A percentile compares a stretch with the other conserved stretches of the same genome.
Evolutionary conservation across 2,329 filamentous ascomycete species (phyloP).

Genomic region (Exophiala bonariae): DNA sequence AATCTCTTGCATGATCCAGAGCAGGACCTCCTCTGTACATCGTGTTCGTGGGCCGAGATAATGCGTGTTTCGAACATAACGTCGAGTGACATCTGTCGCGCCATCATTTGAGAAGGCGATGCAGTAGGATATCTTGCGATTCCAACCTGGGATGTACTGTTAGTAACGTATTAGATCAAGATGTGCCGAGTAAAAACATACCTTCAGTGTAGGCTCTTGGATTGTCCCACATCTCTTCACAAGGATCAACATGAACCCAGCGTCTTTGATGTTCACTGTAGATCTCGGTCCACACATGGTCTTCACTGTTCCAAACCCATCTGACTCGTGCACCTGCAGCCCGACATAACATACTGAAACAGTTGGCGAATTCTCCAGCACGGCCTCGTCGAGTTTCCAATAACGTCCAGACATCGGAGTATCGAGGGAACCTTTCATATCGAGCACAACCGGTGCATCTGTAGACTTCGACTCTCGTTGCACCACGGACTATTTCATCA

Average conservation of each 20-base stretch:
- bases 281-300: constrained; percentile 96
- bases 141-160: constrained; percentile 63
- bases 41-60: constrained; percentile 68
- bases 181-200: constrained; percentile 37
- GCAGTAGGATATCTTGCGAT: constrained; percentile 95
- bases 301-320: constrained; percentile 98
- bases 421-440: constrained; percentile 88
- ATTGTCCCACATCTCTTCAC: constrained; percentile 94
- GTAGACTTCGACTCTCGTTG: constrained; percentile 85
- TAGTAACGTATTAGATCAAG: constrained; percentile 3
- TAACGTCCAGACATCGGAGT: constrained; percentile 91
- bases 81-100: constrained; percentile 66
- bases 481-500: constrained; percentile 86
- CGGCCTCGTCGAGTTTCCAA: constrained; percentile 83
- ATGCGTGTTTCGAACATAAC: constrained; percentile 58
- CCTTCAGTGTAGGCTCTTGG: constrained; percentile 87
- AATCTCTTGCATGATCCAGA: constrained; percentile 91
- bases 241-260: constrained; percentile 96
- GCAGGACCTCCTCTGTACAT: constrained; percentile 83
- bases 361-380: constrained; percentile 95
- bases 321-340: constrained; percentile 87
- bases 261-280: constrained; percentile 91
- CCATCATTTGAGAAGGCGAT: constrained; percentile 94
- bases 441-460: constrained; percentile 79
- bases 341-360: constrained; percentile 96